phyloP scores from a whole-genome alignment of 352 stramenopile species.

The Phytophthora brassicae region DNA sequence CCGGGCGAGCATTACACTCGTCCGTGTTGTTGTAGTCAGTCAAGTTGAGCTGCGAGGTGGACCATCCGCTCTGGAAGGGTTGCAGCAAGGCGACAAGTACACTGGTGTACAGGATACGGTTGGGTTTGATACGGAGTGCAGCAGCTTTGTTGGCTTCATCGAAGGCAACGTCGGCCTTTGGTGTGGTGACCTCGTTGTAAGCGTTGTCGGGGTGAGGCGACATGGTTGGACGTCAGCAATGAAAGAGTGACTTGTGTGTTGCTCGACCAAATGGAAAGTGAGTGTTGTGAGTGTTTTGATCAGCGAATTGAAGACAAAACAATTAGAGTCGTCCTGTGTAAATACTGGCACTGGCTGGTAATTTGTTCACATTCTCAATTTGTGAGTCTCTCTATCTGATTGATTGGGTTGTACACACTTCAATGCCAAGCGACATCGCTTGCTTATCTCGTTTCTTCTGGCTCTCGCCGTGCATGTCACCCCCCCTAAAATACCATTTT shows the following conservation, averaged over 20 bases:
- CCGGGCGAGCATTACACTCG: slow-evolving; percentile 33
- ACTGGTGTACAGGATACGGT: slow-evolving; percentile 14
- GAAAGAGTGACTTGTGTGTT: neutral
- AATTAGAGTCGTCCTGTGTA: no score
- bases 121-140: slow-evolving; percentile 9
- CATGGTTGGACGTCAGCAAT: neutral
- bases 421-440: slow-evolving; percentile 5
- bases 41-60: slow-evolving; percentile 52
- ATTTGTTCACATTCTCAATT: neutral
- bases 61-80: slow-evolving; percentile 46
- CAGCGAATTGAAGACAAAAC: slow-evolving; percentile 40
- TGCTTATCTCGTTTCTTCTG: slow-evolving; percentile 3
- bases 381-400: slow-evolving; percentile 10
- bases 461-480: slow-evolving; percentile 1
- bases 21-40: slow-evolving; percentile 44
- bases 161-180: slow-evolving; percentile 7
- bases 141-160: slow-evolving; percentile 17
- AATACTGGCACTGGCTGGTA: no score
- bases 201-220: neutral
- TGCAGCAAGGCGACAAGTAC: slow-evolving; percentile 1
- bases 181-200: slow-evolving; percentile 9
- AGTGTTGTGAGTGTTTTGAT: slow-evolving; percentile 47
- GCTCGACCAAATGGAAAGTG: slow-evolving; percentile 1
- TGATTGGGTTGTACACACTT: slow-evolving; percentile 12
- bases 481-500: neutral